These are phyloP conservation scores for Rutstroemia sydowiana DNA, from an alignment of 2,329 filamentous ascomycete species.

Conservation along the genomic window DNA sequence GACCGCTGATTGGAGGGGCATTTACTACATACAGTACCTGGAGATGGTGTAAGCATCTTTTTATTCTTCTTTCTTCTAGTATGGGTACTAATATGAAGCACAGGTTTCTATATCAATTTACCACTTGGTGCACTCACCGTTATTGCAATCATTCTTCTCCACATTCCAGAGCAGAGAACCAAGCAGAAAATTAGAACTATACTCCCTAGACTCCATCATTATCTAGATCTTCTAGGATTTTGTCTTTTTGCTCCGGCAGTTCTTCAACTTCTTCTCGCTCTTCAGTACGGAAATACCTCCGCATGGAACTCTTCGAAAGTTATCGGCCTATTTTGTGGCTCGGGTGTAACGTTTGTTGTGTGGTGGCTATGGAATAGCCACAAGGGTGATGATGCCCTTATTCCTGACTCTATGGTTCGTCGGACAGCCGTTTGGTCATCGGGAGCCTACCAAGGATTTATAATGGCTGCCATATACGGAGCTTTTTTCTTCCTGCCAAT, in stretches of 20 bases:
- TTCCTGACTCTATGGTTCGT: conserved; percentile 21
- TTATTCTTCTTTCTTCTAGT: not conserved
- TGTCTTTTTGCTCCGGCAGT: conserved; percentile 29
- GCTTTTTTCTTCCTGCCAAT: conserved; percentile 19
- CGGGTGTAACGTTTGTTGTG: conserved; percentile 15
- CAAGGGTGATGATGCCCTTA: conserved; percentile 23
- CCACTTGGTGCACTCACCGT: conserved; percentile 33
- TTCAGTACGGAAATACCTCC: conserved; percentile 29
- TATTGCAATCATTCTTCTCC: conserved; percentile 32
- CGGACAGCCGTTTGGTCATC: conserved; percentile 16
- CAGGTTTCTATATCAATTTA: conserved; percentile 34
- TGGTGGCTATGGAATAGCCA: conserved; percentile 23
- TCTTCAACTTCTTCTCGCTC: conserved; percentile 31
- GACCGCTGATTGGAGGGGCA: conserved; percentile 31
- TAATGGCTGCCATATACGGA: not conserved
- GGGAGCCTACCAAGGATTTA: conserved; percentile 9
- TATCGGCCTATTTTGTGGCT: conserved; percentile 23
- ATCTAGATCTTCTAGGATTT: conserved; percentile 31
- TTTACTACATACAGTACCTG: conserved; percentile 32
- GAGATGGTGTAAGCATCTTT: conserved; percentile 23
- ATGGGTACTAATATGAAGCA: not conserved
- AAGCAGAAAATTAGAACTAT: conserved; percentile 2
- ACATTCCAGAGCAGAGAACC: conserved; percentile 23
- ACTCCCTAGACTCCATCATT: conserved; percentile 7
- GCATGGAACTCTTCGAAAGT: conserved; percentile 24